phyloP scores from a whole-genome alignment of 129 eudicot species.

The Arctium minus region DNA sequence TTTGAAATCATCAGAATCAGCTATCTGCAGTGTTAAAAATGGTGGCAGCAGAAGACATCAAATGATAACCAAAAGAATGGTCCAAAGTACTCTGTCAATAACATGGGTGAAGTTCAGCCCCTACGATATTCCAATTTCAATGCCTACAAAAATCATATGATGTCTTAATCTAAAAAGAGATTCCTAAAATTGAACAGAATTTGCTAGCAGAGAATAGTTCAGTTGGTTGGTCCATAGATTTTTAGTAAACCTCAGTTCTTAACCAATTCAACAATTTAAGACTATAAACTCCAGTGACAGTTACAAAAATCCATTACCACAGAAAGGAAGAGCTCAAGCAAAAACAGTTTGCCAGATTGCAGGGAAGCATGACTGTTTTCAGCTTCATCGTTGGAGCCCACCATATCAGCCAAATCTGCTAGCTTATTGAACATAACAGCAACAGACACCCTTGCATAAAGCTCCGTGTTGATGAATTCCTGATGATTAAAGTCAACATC shows the following conservation, averaged over 20 bases:
- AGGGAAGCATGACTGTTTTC: constrained; percentile 40
- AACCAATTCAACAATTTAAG: neutral
- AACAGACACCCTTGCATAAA: constrained; percentile 97
- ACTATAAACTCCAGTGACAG: neutral
- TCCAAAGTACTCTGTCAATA: neutral
- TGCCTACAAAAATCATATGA: neutral
- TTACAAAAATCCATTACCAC: constrained; percentile 39
- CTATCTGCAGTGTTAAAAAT: neutral
- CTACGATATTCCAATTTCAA: neutral
- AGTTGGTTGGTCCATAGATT: neutral
- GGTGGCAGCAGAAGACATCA: neutral
- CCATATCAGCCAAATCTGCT: constrained; percentile 59
- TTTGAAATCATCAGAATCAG: constrained; percentile 8
- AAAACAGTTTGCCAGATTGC: constrained; percentile 85
- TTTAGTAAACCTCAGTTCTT: neutral
- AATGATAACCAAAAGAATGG: neutral
- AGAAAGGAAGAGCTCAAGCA: constrained; percentile 74
- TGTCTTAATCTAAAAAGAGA: neutral
- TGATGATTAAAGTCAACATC: constrained; percentile 16
- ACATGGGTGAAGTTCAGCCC: too few relatives aligned
- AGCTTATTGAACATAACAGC: constrained; percentile 83
- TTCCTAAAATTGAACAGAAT: neutral
- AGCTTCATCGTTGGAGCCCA: constrained; percentile 30
- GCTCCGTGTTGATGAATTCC: constrained; percentile 93
- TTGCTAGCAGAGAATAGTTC: neutral